These are phyloP conservation scores for Cinchona pubescens DNA, from an alignment of 257 asterid genomes.

Conservation along the genomic window DNA sequence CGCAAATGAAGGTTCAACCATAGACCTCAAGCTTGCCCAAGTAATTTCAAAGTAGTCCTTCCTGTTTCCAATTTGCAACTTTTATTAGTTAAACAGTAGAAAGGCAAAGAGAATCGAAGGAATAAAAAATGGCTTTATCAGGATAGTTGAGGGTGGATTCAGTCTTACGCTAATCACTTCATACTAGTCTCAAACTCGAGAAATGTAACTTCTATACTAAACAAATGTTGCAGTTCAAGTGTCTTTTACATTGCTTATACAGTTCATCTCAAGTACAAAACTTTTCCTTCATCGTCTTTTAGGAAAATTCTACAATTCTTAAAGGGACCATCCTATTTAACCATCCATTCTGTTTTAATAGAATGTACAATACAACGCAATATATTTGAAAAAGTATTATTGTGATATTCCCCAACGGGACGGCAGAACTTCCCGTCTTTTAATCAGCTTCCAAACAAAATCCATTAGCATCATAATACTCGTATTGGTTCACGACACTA, in stretches of 20 bases:
- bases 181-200: background rate
- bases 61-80: constrained; percentile 36
- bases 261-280: background rate
- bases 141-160: background rate
- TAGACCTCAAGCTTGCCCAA: constrained; percentile 81
- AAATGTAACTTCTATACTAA: background rate
- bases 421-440: too few species aligned
- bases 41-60: constrained; percentile 77
- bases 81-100: background rate
- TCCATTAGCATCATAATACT: too few species aligned
- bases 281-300: background rate
- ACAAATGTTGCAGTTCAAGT: too few species aligned
- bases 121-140: background rate
- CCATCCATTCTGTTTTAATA: too few species aligned
- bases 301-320: too few species aligned
- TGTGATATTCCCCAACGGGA: too few species aligned
- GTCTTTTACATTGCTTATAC: background rate
- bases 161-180: too few species aligned
- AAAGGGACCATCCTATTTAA: too few species aligned
- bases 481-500: background rate
- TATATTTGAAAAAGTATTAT: too few species aligned
- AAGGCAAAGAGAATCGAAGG: background rate
- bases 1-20: constrained; percentile 85
- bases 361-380: too few species aligned
- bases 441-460: too few species aligned